Evolutionary conservation across 345 rosid genomes (phyloP).

Genomic region (Eucalyptus brandiana): DNA sequence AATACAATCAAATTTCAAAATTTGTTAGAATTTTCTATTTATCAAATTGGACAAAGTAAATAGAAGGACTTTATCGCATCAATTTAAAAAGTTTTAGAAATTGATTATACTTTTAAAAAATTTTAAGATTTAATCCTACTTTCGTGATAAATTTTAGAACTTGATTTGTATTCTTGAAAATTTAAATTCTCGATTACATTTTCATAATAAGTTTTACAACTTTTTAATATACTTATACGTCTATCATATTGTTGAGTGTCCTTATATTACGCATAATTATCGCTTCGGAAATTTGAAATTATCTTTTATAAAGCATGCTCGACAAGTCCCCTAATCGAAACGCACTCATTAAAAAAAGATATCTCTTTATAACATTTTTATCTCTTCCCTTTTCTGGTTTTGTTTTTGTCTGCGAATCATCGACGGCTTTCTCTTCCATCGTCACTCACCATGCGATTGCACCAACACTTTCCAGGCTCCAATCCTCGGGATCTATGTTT

Average conservation of each 20-base stretch:
- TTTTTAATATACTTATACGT: too few species aligned
- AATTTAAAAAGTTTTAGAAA: too few species aligned
- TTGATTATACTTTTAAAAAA: too few species aligned
- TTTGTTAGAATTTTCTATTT: too few species aligned
- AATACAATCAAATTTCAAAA: neutral
- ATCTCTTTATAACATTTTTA: neutral
- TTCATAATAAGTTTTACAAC: too few species aligned
- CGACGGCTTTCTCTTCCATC: neutral
- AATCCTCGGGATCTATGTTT: neutral
- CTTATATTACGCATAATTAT: neutral
- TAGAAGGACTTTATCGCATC: neutral
- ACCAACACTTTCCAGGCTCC: neutral
- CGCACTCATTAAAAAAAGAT: neutral
- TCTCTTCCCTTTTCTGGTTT: neutral
- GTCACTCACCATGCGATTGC: neutral
- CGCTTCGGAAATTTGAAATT: neutral
- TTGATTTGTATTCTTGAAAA: too few species aligned
- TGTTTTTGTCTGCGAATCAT: neutral
- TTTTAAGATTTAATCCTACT: too few species aligned
- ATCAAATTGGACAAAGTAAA: neutral
- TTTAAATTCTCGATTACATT: too few species aligned
- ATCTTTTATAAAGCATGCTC: neutral
- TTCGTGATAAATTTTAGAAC: too few species aligned
- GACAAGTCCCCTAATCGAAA: neutral
- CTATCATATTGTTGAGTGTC: neutral